phyloP scores from a whole-genome alignment of 106 monocot genomes.

The Dendrobium officinale region DNA sequence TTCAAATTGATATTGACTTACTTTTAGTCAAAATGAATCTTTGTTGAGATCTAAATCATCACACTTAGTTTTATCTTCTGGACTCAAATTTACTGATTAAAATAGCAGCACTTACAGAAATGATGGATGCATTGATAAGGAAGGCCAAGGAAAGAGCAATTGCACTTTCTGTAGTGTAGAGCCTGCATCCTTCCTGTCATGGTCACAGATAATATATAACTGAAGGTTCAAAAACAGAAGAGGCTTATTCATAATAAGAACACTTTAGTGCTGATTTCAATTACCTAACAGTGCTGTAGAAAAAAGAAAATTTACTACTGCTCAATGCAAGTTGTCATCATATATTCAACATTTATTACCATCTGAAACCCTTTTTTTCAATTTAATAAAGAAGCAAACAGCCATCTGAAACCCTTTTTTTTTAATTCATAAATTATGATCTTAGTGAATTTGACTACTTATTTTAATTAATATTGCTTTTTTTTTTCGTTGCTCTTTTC shows the following conservation, averaged over 20 bases:
- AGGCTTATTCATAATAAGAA: not conserved
- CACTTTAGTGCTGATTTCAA: not conserved
- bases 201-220: conserved; percentile 9
- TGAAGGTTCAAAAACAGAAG: not conserved
- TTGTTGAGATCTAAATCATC: conserved; percentile 79
- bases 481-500: no score
- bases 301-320: no score
- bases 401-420: conserved; percentile 30
- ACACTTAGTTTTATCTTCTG: conserved; percentile 62
- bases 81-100: conserved; percentile 45
- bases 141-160: conserved; percentile 88
- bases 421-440: no score
- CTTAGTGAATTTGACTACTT: no score
- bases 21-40: conserved; percentile 84
- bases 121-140: conserved; percentile 82
- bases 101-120: conserved; percentile 82
- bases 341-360: no score
- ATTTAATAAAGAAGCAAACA: conserved; percentile 36
- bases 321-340: no score
- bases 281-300: not conserved
- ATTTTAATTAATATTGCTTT: no score
- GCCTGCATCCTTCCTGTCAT: conserved; percentile 80
- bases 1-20: conserved; percentile 15
- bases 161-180: conserved; percentile 81
- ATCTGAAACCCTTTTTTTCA: no score